These are phyloP conservation scores for Stephanodiscus minutulus DNA, from an alignment of 108 stramenopile genomes.

Conservation along the genomic window DNA sequence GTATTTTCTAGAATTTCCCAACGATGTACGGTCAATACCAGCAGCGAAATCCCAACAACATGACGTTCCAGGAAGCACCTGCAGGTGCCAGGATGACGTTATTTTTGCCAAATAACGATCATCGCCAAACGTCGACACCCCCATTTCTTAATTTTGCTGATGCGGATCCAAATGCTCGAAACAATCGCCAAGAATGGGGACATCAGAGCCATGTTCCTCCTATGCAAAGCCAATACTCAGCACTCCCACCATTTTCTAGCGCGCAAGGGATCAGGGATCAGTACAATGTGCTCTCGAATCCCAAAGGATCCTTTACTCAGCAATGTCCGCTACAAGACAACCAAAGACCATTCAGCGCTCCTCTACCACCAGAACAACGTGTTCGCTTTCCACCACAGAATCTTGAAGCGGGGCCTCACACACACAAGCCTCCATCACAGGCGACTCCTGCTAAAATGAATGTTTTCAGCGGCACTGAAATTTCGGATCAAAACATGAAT, in stretches of 20 bases:
- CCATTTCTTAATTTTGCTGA: constrained; percentile 11
- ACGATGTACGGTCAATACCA: constrained; percentile 31
- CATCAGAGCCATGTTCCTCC: constrained; percentile 16
- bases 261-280: constrained; percentile 12
- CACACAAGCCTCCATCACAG: not conserved
- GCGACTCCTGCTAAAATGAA: constrained; percentile 13
- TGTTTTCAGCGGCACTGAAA: constrained; percentile 17
- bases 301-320: constrained; percentile 12
- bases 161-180: constrained; percentile 11
- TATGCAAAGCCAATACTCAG: constrained; percentile 28
- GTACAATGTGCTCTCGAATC: constrained; percentile 21
- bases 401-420: constrained; percentile 17
- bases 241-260: constrained; percentile 28
- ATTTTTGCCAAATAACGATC: constrained; percentile 18
- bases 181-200: constrained; percentile 32
- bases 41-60: constrained; percentile 11
- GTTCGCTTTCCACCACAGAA: constrained; percentile 21
- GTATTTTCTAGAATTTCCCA: constrained; percentile 22
- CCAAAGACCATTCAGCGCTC: constrained; percentile 5
- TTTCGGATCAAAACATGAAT: constrained; percentile 18
- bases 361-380: constrained; percentile 27
- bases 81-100: constrained; percentile 7
- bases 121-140: constrained; percentile 7
- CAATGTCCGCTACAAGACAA: constrained; percentile 16
- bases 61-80: constrained; percentile 27